These are phyloP conservation scores for Pythium phragmitis DNA, from an alignment of 352 stramenopile genomes.

Conservation along the genomic window DNA sequence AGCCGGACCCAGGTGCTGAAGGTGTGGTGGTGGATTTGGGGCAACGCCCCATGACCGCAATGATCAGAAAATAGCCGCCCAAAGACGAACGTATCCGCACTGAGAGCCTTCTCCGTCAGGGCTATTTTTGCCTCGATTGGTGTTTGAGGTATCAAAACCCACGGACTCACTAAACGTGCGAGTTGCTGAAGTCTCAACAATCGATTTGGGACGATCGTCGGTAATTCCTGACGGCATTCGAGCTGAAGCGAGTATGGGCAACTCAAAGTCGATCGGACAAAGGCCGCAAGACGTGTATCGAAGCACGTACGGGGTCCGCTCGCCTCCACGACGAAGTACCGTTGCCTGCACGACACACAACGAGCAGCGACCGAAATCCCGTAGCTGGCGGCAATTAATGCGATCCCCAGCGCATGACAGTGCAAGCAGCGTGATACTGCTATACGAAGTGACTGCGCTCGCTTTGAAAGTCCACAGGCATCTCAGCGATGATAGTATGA, in stretches of 20 bases:
- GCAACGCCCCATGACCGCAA: conserved; percentile 61
- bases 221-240: too few species aligned
- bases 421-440: background rate
- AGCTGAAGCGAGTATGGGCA: conserved; percentile 3
- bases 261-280: background rate
- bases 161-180: too few species aligned
- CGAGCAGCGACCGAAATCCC: background rate
- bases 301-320: background rate
- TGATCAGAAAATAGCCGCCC: conserved; percentile 43
- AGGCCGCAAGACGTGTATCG: background rate
- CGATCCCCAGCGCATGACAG: background rate
- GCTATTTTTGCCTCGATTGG: background rate
- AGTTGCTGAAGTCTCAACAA: too few species aligned
- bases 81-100: background rate
- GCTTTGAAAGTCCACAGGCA: conserved; percentile 8
- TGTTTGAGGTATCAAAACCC: background rate
- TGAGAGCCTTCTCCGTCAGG: background rate
- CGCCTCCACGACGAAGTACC: background rate
- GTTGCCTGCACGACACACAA: conserved; percentile 1
- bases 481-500: conserved; percentile 1
- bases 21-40: conserved; percentile 73
- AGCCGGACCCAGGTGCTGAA: conserved; percentile 70
- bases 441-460: conserved; percentile 23
- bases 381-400: background rate
- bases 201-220: too few species aligned